Conservation (phyloP, 1,284 basidiomycete genomes). For the Cutaneotrichosporon cavernicola region DNA sequence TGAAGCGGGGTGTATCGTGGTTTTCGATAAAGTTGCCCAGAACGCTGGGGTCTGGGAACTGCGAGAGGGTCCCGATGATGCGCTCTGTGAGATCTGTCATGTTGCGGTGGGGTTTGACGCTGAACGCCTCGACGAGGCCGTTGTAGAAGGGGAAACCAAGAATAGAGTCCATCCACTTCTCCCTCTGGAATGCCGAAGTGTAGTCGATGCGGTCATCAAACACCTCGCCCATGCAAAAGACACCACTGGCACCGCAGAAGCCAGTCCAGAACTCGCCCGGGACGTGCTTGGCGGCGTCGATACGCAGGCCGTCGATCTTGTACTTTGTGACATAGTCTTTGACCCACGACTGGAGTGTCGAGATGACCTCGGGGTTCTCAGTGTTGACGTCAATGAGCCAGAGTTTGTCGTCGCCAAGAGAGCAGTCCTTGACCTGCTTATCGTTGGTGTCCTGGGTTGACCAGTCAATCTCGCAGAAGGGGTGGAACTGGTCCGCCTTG, state of each 20-base stretch:
- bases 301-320: constrained; percentile 63
- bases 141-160: constrained; percentile 66
- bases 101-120: constrained; percentile 59
- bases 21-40: constrained; percentile 82
- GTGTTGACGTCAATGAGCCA: constrained; percentile 72
- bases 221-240: constrained; percentile 82
- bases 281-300: constrained; percentile 71
- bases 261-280: constrained; percentile 46
- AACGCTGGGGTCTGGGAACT: constrained; percentile 56
- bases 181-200: constrained; percentile 41
- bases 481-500: constrained; percentile 58
- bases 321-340: constrained; percentile 63
- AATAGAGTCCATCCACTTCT: constrained; percentile 49
- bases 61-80: constrained; percentile 61
- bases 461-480: constrained; percentile 66
- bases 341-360: constrained; percentile 64
- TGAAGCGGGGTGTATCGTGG: constrained; percentile 74
- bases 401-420: constrained; percentile 68
- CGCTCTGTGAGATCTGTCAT: constrained; percentile 61
- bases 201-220: constrained; percentile 60
- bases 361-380: constrained; percentile 61
- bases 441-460: constrained; percentile 53
- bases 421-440: constrained; percentile 68
- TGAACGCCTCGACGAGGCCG: constrained; percentile 64
- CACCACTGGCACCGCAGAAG: constrained; percentile 68